phyloP scores from a whole-genome alignment of 495 filamentous ascomycete species.

The Clohesyomyces aquaticus region DNA sequence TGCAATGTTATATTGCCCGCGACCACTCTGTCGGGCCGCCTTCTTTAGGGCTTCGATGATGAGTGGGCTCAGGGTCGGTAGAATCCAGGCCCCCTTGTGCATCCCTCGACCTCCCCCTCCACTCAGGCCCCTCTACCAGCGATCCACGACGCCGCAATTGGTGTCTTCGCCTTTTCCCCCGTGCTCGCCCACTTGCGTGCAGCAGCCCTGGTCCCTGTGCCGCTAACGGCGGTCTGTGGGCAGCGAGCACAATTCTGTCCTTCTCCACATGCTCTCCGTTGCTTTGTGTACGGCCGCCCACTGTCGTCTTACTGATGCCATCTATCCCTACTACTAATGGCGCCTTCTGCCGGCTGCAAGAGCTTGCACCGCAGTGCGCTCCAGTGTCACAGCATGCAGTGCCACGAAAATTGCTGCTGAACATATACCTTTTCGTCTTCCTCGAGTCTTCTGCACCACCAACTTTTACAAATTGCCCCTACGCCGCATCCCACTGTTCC shows the following conservation, averaged over 20 bases:
- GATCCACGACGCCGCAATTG: constrained; percentile 18
- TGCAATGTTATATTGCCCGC: constrained; percentile 26
- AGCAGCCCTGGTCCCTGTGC: constrained; percentile 23
- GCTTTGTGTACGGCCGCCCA: constrained; percentile 5
- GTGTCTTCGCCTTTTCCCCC: constrained; percentile 5
- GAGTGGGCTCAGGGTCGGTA: background rate
- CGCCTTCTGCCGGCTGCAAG: constrained; percentile 21
- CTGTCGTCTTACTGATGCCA: constrained; percentile 22
- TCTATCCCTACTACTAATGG: constrained; percentile 28
- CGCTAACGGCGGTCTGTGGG: constrained; percentile 13
- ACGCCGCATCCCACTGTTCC: constrained; percentile 12
- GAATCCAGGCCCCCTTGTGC: constrained; percentile 5
- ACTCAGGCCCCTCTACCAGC: constrained; percentile 11
- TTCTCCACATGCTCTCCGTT: constrained; percentile 34
- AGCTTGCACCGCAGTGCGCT: constrained; percentile 11
- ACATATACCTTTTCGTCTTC: constrained; percentile 31
- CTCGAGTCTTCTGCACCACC: constrained; percentile 30
- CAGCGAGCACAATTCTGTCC: constrained; percentile 26
- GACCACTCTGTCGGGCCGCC: constrained; percentile 18
- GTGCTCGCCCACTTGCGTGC: constrained; percentile 22
- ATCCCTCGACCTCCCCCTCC: constrained; percentile 8
- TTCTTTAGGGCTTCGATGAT: constrained; percentile 9
- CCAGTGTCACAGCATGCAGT: constrained; percentile 36
- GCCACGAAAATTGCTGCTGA: constrained; percentile 24
- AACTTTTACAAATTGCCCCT: constrained; percentile 12